These are phyloP conservation scores for Bisporella sp. DNA, from an alignment of 2,329 filamentous ascomycete species.

Conservation along the genomic window DNA sequence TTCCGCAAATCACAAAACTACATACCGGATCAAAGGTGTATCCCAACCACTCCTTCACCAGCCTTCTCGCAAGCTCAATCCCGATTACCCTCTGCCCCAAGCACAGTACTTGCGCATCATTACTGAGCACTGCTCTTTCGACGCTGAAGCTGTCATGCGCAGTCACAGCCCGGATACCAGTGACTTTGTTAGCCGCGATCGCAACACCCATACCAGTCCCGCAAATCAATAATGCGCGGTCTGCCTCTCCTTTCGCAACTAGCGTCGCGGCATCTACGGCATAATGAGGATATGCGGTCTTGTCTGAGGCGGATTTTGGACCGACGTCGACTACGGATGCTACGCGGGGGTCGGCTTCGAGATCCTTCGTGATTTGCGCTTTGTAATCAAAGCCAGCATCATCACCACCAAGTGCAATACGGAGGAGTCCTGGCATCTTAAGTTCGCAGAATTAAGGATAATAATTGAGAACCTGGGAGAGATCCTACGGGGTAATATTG, in stretches of 20 bases:
- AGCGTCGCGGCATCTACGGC: constrained; percentile 64
- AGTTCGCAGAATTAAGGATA: background rate
- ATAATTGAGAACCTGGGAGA: too few species aligned
- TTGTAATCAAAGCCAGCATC: constrained; percentile 66
- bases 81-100: constrained; percentile 81
- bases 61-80: constrained; percentile 67
- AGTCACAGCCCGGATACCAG: constrained; percentile 78
- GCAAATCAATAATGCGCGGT: constrained; percentile 77
- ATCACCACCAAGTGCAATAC: background rate
- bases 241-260: constrained; percentile 56
- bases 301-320: constrained; percentile 55
- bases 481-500: too few species aligned
- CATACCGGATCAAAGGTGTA: constrained; percentile 69
- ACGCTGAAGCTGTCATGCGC: constrained; percentile 83
- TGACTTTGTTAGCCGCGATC: constrained; percentile 84
- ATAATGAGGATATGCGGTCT: constrained; percentile 75
- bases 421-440: background rate
- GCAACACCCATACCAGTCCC: constrained; percentile 83
- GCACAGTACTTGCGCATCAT: constrained; percentile 81
- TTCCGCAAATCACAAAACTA: constrained; percentile 17
- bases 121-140: constrained; percentile 73
- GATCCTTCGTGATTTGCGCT: constrained; percentile 65
- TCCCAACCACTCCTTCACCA: constrained; percentile 78
- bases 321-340: constrained; percentile 67
- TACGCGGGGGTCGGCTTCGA: constrained; percentile 61